A percentile compares a stretch with the other conserved stretches of the same genome.
phyloP scores from a whole-genome alignment of 192 early-diverging fungal genomes.

The Entomortierella lignicola region DNA sequence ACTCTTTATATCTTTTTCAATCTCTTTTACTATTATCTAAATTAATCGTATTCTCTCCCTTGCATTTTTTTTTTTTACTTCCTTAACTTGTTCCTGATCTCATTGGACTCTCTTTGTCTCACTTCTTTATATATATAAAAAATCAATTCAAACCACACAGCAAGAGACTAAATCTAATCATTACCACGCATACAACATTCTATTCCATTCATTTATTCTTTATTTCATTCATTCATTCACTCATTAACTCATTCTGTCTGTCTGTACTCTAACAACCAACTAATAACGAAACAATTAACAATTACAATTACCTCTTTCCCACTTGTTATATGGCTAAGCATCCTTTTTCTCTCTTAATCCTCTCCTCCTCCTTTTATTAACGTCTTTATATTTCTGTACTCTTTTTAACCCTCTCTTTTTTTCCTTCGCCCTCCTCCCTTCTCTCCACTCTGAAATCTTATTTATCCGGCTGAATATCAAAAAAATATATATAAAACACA shows the following conservation, averaged over 20 bases:
- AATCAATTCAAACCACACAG: background rate
- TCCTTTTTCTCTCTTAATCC: background rate
- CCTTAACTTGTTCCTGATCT: constrained; percentile 5
- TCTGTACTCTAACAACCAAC: too few species aligned
- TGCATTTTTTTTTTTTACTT: background rate
- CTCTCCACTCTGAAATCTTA: background rate
- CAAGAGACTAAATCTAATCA: background rate
- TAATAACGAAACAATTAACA: too few species aligned
- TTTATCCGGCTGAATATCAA: background rate
- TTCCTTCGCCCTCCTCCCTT: background rate
- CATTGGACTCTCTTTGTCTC: background rate
- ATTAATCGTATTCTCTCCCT: background rate
- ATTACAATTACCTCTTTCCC: too few species aligned
- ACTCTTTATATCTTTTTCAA: background rate
- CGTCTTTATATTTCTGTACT: background rate
- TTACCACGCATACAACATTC: background rate
- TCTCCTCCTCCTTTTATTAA: background rate
- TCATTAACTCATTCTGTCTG: background rate
- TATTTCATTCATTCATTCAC: background rate
- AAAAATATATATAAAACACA: background rate
- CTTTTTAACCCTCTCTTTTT: background rate
- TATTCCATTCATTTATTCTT: background rate
- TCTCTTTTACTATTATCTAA: background rate
- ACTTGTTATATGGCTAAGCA: background rate
- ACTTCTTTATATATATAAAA: too few species aligned